Evolutionary conservation across 768 basidiomycete species (phyloP), one percentile per base, ranked within the genome.

Genomic region (Holtermannia corniformis): DNA sequence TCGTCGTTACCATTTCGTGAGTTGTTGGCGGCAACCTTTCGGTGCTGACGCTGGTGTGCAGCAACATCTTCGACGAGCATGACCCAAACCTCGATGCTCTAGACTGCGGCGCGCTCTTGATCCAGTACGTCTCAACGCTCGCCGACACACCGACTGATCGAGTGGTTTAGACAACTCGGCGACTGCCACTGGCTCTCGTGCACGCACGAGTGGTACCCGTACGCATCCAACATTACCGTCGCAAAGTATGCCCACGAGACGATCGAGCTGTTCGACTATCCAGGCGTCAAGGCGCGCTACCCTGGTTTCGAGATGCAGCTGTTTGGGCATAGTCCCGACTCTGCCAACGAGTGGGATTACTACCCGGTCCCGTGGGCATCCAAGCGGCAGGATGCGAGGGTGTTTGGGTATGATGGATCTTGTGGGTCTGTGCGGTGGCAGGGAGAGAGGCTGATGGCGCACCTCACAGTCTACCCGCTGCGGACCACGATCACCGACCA

Each of bases 161-260:
- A n/a, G n/a, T n/a, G n/a, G 27, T 32, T 10, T 49, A 66, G 64
- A 44, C 70, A 71, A 59, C 47, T 68, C 3, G 70, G 70, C 25
- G 70, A 71, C 47, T 71, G 70, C 41, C 70, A 71, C 47, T 55
- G 55, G 14, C 41, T 58, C 1, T 55, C 59, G n/a, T 67, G 68
- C 47, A 28, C 62, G 21, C 59, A 62, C 32, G 66, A 70, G 51
- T 67, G 68, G 66, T 70, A 70, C 50, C 68, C 66, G 21, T 52
- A 60, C 11, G 58, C 62, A 19, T 63, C 65, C 51, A 71, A 72
- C 44, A 70, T 72, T 55, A 72, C 70, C 16, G 55, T 72, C 23
- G 65, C 68, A 2, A 72, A 72, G 47, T 72, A 72, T 55, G 70
- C 66, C 7, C 70, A 70, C 48, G 70, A 72, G 54, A 61, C 70